Evolutionary conservation across 2,329 filamentous ascomycete species (phyloP), one percentile per base, ranked within the genome.

Genomic region (Triangularia verruculosa): DNA sequence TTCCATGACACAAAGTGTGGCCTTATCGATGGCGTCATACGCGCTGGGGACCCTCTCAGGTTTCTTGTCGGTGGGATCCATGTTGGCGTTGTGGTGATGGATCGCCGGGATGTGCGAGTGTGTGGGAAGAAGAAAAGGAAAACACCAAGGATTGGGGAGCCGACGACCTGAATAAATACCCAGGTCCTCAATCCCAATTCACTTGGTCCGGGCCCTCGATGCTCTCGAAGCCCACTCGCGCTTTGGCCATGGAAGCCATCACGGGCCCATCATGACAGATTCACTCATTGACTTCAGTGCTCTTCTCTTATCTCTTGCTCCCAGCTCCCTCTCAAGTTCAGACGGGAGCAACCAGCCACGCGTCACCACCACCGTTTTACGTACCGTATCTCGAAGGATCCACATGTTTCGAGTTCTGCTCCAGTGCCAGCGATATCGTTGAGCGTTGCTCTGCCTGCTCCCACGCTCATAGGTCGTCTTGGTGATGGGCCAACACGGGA

Each of bases 401-500:
- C 76, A 77, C n/a, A 67, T 65, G 17, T 70, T 70, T 1, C 75
- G 74, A 47, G 74, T 76, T 79, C 80, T 83, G 25, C 76, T 71
- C 12, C 77, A 78, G 65, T 72, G 75, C 32, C 67, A 62, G 30
- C 59, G 43, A 13, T 61, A 59, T 4, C 75, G 15, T 61, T 53
- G 59, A 72, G 63, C 78, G 76, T 64, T 80, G 43, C n/a, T 6
- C 9, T 47, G 39, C 5, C 13, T 47, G 6, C 3, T 47, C 7
- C 61, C 77, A 30, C 80, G 78, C 64, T 84, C 80, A 65, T 79
- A 71, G 72, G 80, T 76, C 72, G 82, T 64, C 72, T 82, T 80
- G 72, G 75, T 72, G 55, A 79, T 80, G 0, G 82, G 78, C 73
- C 83, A 84, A 70, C 81, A 83, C 4, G 80, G 78, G n/a, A 84